These are phyloP conservation scores for Cyclostephanos invisitatus DNA, from an alignment of 108 stramenopile genomes.

Conservation along the genomic window DNA sequence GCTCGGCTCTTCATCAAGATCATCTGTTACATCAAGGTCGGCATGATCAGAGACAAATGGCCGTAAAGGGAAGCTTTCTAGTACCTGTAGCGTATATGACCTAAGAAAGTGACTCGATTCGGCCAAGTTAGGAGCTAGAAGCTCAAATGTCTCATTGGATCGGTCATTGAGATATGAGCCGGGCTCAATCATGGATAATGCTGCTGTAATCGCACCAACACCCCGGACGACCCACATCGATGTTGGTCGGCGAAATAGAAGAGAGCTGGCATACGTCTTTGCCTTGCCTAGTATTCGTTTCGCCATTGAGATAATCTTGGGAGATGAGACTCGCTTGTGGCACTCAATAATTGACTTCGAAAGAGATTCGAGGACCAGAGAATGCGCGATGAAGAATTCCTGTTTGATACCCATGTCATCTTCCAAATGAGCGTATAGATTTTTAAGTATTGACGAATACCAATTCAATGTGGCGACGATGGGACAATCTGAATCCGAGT, in stretches of 20 bases:
- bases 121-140: conserved; percentile 62
- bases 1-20: conserved; percentile 80
- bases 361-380: conserved; percentile 58
- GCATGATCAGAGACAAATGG: conserved; percentile 73
- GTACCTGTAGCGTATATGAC: conserved; percentile 70
- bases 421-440: conserved; percentile 6
- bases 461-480: conserved; percentile 19
- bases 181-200: conserved; percentile 34
- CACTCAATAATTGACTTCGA: conserved; percentile 44
- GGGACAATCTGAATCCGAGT: conserved; percentile 5
- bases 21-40: conserved; percentile 76
- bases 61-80: conserved; percentile 65
- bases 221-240: conserved; percentile 65
- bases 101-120: conserved; percentile 68
- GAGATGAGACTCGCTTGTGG: conserved; percentile 27
- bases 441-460: conserved; percentile 38
- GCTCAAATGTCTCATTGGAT: conserved; percentile 59
- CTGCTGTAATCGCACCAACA: conserved; percentile 47
- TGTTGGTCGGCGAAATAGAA: conserved; percentile 35
- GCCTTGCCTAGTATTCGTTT: conserved; percentile 27
- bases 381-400: conserved; percentile 22
- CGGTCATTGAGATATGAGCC: conserved; percentile 33
- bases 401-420: conserved; percentile 1
- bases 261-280: conserved; percentile 36
- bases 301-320: conserved; percentile 20